Base-by-base conservation (phyloP, 768 basidiomycete species). In the Piloderma croceum region DNA sequence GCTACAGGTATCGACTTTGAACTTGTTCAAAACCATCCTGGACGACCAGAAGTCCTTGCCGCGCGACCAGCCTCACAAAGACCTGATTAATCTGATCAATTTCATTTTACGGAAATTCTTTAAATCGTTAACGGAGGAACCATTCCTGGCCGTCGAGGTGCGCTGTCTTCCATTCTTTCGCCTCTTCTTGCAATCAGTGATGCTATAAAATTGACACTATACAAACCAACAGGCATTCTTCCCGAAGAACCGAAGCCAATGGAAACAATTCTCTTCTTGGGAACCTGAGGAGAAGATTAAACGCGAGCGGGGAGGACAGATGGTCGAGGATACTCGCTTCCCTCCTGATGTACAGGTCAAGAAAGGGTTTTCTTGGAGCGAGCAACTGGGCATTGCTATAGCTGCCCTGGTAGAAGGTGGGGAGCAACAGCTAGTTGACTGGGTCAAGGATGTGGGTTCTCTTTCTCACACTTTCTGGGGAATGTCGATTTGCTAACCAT, bases 51-150 rank as follows among this genome's bases (percentile, higher is more conserved):
- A 77, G 51, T 74, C 81, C 9, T 69, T 90, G 41, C 90, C 92
- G 42, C 79, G 77, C 39, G 83, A 86, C 36, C 81, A 81, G 46
- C 71, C 89, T 2, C 73, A 77, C 67, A 85, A 84, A 51, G 96
- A 98, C 62, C 78, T 98, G 35, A 59, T 89, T 40, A 73, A 76
- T 40, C 65, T 98, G 24, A 81, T 97, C 66, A 86, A 81, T 53
- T 99, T 76, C 63, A 71, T 97, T 45, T 71, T 97, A 43, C 79
- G 89, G 19, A 81, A 84, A 57, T 98, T 98, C 71, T 98, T 99
- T 79, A 98, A 96, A 60, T 77, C 81, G 6, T 71, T 91, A 35
- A 74, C 77, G 39, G 80, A 89, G 47, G 84, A 96, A 46, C 73
- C 88, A 0, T 87, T 97, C 65, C 69, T 97, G 34, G 76, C 90